A percentile compares a stretch with the other conserved stretches of the same genome.
These are phyloP conservation scores for Aspergillus persii DNA, from an alignment of 2,329 filamentous ascomycete species.

Conservation along the genomic window DNA sequence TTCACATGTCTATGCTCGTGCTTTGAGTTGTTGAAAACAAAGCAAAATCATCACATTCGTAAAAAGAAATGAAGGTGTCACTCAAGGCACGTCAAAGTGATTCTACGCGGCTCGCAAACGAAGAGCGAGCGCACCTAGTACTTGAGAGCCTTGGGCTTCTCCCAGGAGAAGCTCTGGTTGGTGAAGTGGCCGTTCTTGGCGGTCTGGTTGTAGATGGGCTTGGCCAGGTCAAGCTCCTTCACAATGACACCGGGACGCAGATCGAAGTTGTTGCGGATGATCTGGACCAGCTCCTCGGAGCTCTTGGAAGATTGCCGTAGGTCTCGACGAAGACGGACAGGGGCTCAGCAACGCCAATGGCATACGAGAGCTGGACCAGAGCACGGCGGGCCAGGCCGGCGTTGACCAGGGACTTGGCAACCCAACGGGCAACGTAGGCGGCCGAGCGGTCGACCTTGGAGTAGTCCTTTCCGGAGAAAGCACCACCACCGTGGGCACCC, in stretches of 20 bases:
- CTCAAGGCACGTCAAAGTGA: conserved; percentile 15
- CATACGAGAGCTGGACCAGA: conserved; percentile 97
- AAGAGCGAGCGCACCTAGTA: conserved; percentile 60
- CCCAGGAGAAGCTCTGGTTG: conserved; percentile 97
- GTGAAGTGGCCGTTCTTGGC: conserved; percentile 99
- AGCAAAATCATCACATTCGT: conserved; percentile 47
- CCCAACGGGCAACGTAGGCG: conserved; percentile 96
- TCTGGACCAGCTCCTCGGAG: conserved; percentile 90
- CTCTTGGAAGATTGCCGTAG: conserved; percentile 91
- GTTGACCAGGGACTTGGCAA: conserved; percentile 94
- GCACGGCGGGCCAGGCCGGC: conserved; percentile 86
- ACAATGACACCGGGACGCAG: conserved; percentile 97
- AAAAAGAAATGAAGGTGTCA: conserved; percentile 25
- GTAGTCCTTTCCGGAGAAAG: conserved; percentile 99
- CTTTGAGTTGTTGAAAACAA: conserved; percentile 54
- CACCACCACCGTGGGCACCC: conserved; percentile 99
- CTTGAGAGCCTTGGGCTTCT: conserved; percentile 93
- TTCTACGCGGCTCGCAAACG: neutral
- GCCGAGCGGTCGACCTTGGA: conserved; percentile 99
- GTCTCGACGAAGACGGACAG: conserved; percentile 97
- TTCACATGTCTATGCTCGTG: conserved; percentile 41
- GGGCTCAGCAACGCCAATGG: conserved; percentile 97
- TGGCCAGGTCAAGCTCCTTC: conserved; percentile 89
- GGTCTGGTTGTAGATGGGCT: conserved; percentile 97
- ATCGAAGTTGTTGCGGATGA: conserved; percentile 96